phyloP scores from a whole-genome alignment of 2,329 filamentous ascomycete genomes.

The Paraphaeosphaeria sporulosa region DNA sequence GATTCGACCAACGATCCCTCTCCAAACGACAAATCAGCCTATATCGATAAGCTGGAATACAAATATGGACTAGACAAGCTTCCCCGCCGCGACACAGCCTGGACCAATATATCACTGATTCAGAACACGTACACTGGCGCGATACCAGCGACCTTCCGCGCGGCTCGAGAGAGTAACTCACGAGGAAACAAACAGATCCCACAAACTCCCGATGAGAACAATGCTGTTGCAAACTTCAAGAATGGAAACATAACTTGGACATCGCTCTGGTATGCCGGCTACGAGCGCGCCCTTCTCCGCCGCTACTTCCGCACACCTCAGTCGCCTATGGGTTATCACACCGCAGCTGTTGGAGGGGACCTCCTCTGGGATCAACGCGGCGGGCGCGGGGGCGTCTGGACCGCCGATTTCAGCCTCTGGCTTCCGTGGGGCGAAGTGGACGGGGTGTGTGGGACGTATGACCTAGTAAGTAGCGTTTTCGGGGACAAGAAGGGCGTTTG shows the following conservation, averaged over 20 bases:
- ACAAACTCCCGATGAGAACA: neutral
- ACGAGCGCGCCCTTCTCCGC: slow-evolving; percentile 59
- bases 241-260: slow-evolving; percentile 48
- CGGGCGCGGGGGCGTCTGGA: slow-evolving; percentile 64
- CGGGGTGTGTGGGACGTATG: slow-evolving; percentile 42
- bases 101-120: slow-evolving; percentile 54
- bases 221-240: slow-evolving; percentile 34
- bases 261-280: slow-evolving; percentile 58
- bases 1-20: slow-evolving; percentile 33
- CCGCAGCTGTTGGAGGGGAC: slow-evolving; percentile 55
- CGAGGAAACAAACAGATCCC: neutral
- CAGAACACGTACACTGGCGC: slow-evolving; percentile 58
- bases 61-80: slow-evolving; percentile 51
- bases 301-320: slow-evolving; percentile 56
- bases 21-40: slow-evolving; percentile 37
- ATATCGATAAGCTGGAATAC: slow-evolving; percentile 39
- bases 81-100: slow-evolving; percentile 51
- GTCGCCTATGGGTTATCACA: slow-evolving; percentile 53
- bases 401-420: slow-evolving; percentile 56
- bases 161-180: slow-evolving; percentile 29
- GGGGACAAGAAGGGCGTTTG: slow-evolving; percentile 55
- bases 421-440: slow-evolving; percentile 57
- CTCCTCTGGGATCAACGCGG: slow-evolving; percentile 59
- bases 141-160: slow-evolving; percentile 55
- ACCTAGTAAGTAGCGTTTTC: slow-evolving; percentile 56